Evolutionary conservation across 2,329 filamentous ascomycete genomes (phyloP).

Genomic region (Elsinoe australis): DNA sequence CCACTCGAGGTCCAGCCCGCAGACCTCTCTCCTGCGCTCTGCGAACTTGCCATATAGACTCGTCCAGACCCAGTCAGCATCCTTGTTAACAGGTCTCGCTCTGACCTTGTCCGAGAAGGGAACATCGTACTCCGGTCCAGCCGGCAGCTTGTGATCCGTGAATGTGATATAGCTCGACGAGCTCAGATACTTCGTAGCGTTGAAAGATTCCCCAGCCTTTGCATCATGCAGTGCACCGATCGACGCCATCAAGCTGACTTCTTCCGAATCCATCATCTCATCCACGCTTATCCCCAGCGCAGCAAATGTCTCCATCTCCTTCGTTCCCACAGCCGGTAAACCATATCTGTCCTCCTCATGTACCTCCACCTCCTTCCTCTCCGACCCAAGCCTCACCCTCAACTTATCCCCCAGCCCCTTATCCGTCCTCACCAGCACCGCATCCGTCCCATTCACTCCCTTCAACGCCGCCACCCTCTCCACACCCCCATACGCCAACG

Average conservation of each 20-base stretch:
- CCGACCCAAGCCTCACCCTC: background rate
- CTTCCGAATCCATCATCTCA: slow-evolving; percentile 4
- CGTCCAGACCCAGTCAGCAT: slow-evolving; percentile 44
- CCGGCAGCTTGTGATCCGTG: slow-evolving; percentile 40
- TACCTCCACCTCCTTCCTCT: slow-evolving; percentile 21
- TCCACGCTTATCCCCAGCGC: background rate
- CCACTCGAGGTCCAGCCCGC: slow-evolving; percentile 46
- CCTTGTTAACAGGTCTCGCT: slow-evolving; percentile 38
- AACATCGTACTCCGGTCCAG: slow-evolving; percentile 44
- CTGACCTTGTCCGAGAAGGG: slow-evolving; percentile 36
- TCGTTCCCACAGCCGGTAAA: background rate
- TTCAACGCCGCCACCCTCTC: slow-evolving; percentile 32
- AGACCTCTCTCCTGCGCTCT: slow-evolving; percentile 45
- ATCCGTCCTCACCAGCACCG: slow-evolving; percentile 29
- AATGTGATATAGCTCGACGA: slow-evolving; percentile 41
- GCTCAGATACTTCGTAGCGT: slow-evolving; percentile 37
- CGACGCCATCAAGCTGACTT: slow-evolving; percentile 26
- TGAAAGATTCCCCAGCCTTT: slow-evolving; percentile 30
- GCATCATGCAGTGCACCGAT: slow-evolving; percentile 28
- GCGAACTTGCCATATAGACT: slow-evolving; percentile 44
- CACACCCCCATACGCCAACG: slow-evolving; percentile 36
- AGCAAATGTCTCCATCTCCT: background rate
- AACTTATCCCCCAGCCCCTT: background rate
- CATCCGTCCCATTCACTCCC: slow-evolving; percentile 29
- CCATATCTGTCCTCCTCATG: slow-evolving; percentile 29